Percentiles rank a stretch among this genome's conserved stretches.
Conservation (phyloP, 2,329 filamentous ascomycete genomes). For the Ploettnerulaceae sp. region DNA sequence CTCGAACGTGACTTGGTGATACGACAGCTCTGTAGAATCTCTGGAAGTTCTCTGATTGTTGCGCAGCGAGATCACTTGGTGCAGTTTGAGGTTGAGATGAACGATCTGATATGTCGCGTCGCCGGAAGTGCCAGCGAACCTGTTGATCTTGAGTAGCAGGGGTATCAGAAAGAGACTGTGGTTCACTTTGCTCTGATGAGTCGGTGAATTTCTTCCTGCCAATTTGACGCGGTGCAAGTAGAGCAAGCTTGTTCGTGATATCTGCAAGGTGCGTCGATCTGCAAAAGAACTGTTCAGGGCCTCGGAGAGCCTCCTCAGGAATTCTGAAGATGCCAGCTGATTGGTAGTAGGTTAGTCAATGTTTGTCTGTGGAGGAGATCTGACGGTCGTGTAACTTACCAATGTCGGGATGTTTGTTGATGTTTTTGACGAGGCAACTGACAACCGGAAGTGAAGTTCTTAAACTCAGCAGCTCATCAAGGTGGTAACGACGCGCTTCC, state of each 20-base stretch:
- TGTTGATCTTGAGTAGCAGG: constrained; percentile 14
- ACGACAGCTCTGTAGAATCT: constrained; percentile 64
- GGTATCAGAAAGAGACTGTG: constrained; percentile 3
- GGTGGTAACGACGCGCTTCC: constrained; percentile 21
- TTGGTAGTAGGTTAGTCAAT: constrained; percentile 7
- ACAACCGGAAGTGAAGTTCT: constrained; percentile 25
- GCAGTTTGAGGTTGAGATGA: constrained; percentile 44
- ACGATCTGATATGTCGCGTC: constrained; percentile 29
- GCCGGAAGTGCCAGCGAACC: constrained; percentile 31
- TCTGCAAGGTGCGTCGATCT: constrained; percentile 20
- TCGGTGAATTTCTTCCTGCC: constrained; percentile 15
- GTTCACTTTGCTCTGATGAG: constrained; percentile 23
- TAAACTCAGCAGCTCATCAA: constrained; percentile 28
- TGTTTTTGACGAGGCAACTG: constrained; percentile 22
- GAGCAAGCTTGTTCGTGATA: constrained; percentile 20
- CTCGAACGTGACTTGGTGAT: constrained; percentile 61
- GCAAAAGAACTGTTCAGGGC: constrained; percentile 23
- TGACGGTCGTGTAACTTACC: constrained; percentile 17
- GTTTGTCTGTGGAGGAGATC: neutral
- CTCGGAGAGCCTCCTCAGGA: constrained; percentile 24
- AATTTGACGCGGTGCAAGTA: constrained; percentile 5
- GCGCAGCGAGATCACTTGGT: constrained; percentile 47
- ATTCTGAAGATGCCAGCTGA: constrained; percentile 26
- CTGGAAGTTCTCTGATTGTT: constrained; percentile 61
- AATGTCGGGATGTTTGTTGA: constrained; percentile 29